These are phyloP conservation scores for Bretziella fagacearum DNA, from an alignment of 2,329 filamentous ascomycete species.

Conservation along the genomic window DNA sequence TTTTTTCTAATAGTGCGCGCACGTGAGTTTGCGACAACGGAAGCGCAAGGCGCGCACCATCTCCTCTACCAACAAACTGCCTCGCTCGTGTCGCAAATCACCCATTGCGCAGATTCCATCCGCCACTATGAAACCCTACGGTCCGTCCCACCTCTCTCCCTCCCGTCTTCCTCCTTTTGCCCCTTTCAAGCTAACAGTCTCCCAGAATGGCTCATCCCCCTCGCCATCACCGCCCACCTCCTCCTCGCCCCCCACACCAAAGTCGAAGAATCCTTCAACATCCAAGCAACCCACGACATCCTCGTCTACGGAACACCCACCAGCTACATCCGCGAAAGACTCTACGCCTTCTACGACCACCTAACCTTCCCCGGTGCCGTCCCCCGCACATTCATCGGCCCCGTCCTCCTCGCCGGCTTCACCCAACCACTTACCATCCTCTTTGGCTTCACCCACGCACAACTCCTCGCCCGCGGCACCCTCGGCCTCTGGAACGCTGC, in stretches of 20 bases:
- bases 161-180: constrained; percentile 17
- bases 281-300: constrained; percentile 87
- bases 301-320: constrained; percentile 59
- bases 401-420: constrained; percentile 57
- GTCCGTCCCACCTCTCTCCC: background rate
- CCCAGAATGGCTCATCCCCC: constrained; percentile 37
- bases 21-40: background rate
- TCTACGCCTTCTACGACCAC: constrained; percentile 62
- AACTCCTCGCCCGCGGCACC: constrained; percentile 52
- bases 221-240: constrained; percentile 51
- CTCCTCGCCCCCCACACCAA: constrained; percentile 75
- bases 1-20: too few relatives aligned
- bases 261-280: constrained; percentile 96
- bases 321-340: constrained; percentile 31
- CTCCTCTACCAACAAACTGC: too few relatives aligned
- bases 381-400: constrained; percentile 75
- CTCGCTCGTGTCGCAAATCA: too few relatives aligned
- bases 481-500: constrained; percentile 61
- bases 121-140: constrained; percentile 11
- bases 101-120: background rate
- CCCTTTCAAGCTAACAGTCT: constrained; percentile 17
- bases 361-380: constrained; percentile 80
- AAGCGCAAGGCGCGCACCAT: background rate
- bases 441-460: constrained; percentile 37
- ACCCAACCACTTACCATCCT: constrained; percentile 50